These are phyloP conservation scores for Yamadazyma atlantica DNA, from an alignment of 1,139 yeast genomes.

Conservation along the genomic window DNA sequence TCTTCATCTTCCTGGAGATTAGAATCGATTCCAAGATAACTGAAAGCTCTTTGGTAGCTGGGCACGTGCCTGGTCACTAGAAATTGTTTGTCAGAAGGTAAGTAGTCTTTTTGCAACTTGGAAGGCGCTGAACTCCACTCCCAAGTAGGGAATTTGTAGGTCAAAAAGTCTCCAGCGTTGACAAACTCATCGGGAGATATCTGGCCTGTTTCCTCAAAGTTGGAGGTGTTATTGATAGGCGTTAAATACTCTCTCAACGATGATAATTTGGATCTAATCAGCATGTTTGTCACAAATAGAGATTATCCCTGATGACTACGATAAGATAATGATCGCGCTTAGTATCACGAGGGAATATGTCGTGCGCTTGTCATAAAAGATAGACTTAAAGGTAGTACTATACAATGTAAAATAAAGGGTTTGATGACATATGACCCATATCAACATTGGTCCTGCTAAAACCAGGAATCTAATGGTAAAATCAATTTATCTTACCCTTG, in stretches of 20 bases:
- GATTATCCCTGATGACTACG: slow-evolving; percentile 1
- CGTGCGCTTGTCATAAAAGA: no score
- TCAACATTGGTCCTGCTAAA: no score
- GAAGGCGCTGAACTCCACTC: slow-evolving; percentile 79
- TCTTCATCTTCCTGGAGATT: slow-evolving; percentile 37
- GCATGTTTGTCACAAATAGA: slow-evolving; percentile 5
- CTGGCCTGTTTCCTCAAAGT: slow-evolving; percentile 83
- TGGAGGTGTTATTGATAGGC: slow-evolving; percentile 81
- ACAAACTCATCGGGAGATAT: slow-evolving; percentile 94
- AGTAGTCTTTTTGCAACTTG: slow-evolving; percentile 60
- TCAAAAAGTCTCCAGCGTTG: slow-evolving; percentile 88
- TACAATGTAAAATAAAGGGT: no score
- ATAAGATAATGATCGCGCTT: slow-evolving; percentile 3
- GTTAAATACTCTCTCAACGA: slow-evolving; percentile 89
- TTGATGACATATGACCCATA: no score
- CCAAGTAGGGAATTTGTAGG: slow-evolving; percentile 95
- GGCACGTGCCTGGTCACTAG: slow-evolving; percentile 90
- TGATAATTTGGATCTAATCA: slow-evolving; percentile 74
- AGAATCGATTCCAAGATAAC: slow-evolving; percentile 42
- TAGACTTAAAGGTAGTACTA: no score
- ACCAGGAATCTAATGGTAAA: no score
- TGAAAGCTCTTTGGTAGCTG: slow-evolving; percentile 70
- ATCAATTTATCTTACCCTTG: no score
- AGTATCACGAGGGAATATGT: no score
- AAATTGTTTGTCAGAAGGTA: slow-evolving; percentile 85